Percentiles rank a stretch among this genome's conserved stretches.
Conservation (phyloP, 2,329 filamentous ascomycete species). For the Colletotrichum viniferum region DNA sequence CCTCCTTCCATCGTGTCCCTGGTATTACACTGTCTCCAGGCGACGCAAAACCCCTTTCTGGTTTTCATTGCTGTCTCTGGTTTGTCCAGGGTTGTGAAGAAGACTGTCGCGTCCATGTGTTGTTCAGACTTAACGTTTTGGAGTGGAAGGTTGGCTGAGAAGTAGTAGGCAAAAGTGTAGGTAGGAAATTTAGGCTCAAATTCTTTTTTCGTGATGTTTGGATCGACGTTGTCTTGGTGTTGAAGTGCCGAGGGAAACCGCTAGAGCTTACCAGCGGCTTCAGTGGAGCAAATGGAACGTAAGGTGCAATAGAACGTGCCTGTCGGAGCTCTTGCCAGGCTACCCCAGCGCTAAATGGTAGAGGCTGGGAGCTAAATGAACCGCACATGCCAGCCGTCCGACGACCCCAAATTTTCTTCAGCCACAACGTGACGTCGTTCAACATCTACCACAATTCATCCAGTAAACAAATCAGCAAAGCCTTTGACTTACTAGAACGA, state of each 20-base stretch:
- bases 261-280: not conserved
- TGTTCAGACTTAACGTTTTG: not conserved
- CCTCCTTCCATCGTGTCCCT: constrained; percentile 12
- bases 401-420: constrained; percentile 2
- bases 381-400: not conserved
- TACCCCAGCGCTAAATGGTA: constrained; percentile 2
- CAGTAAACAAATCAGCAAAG: not conserved
- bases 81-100: constrained; percentile 8
- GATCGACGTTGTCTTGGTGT: not conserved
- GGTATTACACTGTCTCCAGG: constrained; percentile 17
- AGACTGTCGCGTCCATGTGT: not conserved
- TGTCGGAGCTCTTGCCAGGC: not conserved
- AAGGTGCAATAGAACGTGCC: not conserved
- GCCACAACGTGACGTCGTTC: constrained; percentile 13
- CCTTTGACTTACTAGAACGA: not conserved
- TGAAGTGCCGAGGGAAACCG: not conserved
- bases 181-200: not conserved
- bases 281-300: not conserved
- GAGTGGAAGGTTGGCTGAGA: not conserved
- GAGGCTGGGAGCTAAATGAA: not conserved
- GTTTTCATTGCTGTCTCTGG: constrained; percentile 11
- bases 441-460: not conserved
- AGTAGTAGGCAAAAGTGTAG: not conserved
- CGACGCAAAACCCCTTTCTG: not conserved
- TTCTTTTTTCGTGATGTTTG: not conserved